Conservation (phyloP, 2,329 filamentous ascomycete genomes). For the Clonostachys byssicola region DNA sequence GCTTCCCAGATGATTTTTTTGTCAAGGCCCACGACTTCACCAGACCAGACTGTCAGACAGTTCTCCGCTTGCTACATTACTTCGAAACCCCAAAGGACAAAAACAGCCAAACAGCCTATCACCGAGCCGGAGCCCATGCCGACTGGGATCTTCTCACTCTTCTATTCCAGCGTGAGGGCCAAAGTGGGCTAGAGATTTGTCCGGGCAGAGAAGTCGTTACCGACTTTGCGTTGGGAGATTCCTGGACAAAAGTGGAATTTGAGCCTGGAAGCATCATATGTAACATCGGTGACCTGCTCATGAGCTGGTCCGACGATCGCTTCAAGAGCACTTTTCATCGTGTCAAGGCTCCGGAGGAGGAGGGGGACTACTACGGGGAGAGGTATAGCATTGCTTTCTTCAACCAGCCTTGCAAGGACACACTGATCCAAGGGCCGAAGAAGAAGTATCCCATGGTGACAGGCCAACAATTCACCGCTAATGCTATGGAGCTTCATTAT, state of each 20-base stretch:
- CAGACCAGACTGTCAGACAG: conserved; percentile 46
- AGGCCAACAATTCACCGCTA: conserved; percentile 51
- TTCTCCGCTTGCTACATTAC: conserved; percentile 54
- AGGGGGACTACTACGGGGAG: conserved; percentile 51
- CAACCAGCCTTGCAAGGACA: conserved; percentile 58
- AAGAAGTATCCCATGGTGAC: conserved; percentile 60
- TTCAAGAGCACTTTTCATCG: conserved; percentile 65
- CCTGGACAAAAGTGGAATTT: conserved; percentile 60
- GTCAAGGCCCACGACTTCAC: conserved; percentile 45
- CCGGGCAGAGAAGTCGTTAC: conserved; percentile 58
- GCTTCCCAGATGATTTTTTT: conserved; percentile 53
- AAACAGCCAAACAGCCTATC: conserved; percentile 35
- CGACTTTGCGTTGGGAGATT: conserved; percentile 52
- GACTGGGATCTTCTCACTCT: conserved; percentile 62
- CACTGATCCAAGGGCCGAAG: conserved; percentile 52
- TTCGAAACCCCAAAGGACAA: conserved; percentile 32
- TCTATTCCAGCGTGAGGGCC: conserved; percentile 56
- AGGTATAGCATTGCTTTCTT: conserved; percentile 64
- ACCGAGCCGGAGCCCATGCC: conserved; percentile 58
- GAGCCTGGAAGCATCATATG: conserved; percentile 52
- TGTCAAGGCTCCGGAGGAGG: conserved; percentile 55
- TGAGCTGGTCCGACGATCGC: conserved; percentile 64
- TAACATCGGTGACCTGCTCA: conserved; percentile 63
- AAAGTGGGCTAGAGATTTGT: conserved; percentile 61
- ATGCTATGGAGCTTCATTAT: conserved; percentile 7